Base-by-base conservation (phyloP, 345 rosid genomes). In the Arabidopsis arenosa region DNA sequence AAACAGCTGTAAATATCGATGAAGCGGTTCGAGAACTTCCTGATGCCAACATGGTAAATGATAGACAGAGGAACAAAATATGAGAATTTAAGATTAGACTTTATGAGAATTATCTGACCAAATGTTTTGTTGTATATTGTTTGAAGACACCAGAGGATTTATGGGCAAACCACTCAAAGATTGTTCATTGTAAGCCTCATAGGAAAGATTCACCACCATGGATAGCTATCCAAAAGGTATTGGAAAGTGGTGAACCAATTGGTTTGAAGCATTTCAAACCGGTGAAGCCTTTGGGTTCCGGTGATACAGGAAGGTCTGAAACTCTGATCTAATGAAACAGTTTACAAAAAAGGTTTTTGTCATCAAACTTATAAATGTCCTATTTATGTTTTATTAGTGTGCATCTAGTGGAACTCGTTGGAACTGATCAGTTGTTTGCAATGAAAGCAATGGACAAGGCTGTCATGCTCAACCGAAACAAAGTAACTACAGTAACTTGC, bases 391-490 rank as follows among this genome's bases (percentile, higher is more conserved):
- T 41, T 2, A 66, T 68, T 83, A 94, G 98, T 81, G 98, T 94
- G 63, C 92, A 92, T 76, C 81, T 94, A 85, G 98, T 94, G 68
- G 96, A 94, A 78, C 82, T 94, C 68, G 75, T 77, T 81, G 98
- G 93, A 78, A 85, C 95, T 10, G 86, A 79, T 41, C 87, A 76
- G 45, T 79, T 74, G 55, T 94, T 87, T 78, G 98, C 98, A 41
- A 92, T 94, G 97, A 94, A 94, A 81, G 95, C 95, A 67, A 94
- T 94, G 98, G 98, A 92, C 80, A 94, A 94, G 81, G 62, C 81
- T 64, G 79, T 85, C 32, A 94, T 94, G 98, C 96, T 94, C 53
- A 94, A 90, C 75, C 90, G 96, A 32, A 94, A 92, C 72, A 94
- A 94, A 90, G 98, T 90, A 85, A 41, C 28, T 59, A 17, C 37